Evolutionary conservation across 2,329 filamentous ascomycete genomes (phyloP).

Genomic region (Penicillium sp.): DNA sequence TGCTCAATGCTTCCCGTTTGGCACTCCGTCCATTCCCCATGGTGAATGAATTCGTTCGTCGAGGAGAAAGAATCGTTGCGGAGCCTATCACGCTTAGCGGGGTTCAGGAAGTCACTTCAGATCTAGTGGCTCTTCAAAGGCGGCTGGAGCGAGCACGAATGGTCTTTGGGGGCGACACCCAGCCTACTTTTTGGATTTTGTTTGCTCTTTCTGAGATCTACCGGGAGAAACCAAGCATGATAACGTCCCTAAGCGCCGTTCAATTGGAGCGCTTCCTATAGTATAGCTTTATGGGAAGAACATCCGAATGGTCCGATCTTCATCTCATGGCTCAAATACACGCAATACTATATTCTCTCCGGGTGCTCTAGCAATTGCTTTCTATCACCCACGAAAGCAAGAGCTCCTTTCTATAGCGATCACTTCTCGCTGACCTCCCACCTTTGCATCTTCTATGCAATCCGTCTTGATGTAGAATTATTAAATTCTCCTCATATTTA

Average conservation of each 20-base stretch:
- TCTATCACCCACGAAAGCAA: constrained; percentile 26
- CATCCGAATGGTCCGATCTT: constrained; percentile 52
- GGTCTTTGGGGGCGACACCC: constrained; percentile 9
- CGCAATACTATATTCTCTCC: constrained; percentile 56
- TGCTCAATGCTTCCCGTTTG: constrained; percentile 41
- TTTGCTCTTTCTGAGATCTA: constrained; percentile 34
- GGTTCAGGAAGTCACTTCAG: constrained; percentile 14
- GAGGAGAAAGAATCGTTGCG: constrained; percentile 32
- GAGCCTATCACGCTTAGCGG: constrained; percentile 24
- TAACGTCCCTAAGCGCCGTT: constrained; percentile 13
- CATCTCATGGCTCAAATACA: constrained; percentile 59
- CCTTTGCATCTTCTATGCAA: constrained; percentile 18
- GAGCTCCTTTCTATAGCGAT: constrained; percentile 9
- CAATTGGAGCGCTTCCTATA: constrained; percentile 28
- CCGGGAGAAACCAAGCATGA: constrained; percentile 8
- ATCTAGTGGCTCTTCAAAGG: constrained; percentile 18
- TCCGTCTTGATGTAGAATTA: too few relatives aligned
- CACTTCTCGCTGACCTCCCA: constrained; percentile 26
- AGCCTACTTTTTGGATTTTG: constrained; percentile 29
- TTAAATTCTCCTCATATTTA: too few relatives aligned
- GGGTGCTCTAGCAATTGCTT: constrained; percentile 53
- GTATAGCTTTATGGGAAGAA: constrained; percentile 28
- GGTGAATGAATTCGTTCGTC: constrained; percentile 34
- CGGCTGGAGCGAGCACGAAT: constrained; percentile 20
- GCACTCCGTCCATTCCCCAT: constrained; percentile 13